phyloP scores from a whole-genome alignment of 768 basidiomycete species.

The Paxillus rubicundulus region DNA sequence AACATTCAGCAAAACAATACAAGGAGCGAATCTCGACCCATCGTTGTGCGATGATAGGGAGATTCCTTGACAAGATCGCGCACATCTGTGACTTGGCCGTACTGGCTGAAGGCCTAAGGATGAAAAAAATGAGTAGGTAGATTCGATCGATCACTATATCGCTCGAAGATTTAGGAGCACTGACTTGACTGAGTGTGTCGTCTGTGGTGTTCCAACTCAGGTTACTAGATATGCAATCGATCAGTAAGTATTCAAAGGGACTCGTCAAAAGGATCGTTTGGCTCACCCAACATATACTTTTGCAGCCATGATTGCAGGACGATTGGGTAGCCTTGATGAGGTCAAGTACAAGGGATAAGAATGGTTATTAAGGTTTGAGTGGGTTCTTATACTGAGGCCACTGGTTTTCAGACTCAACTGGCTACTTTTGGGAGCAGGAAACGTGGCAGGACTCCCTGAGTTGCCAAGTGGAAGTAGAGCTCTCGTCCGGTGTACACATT shows the following conservation, averaged over 20 bases:
- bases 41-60: constrained; percentile 29
- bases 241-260: not conserved
- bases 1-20: constrained; percentile 25
- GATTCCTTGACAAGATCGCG: constrained; percentile 36
- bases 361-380: constrained; percentile 15
- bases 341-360: constrained; percentile 2
- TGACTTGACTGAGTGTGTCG: constrained; percentile 22
- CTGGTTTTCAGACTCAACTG: constrained; percentile 32
- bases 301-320: constrained; percentile 26
- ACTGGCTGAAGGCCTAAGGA: constrained; percentile 41
- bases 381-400: constrained; percentile 26
- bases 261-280: not conserved
- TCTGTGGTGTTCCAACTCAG: constrained; percentile 35
- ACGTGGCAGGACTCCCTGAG: constrained; percentile 1
- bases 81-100: constrained; percentile 50
- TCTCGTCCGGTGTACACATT: too few relatives aligned
- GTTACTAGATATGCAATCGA: constrained; percentile 20
- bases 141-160: not conserved
- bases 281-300: constrained; percentile 35
- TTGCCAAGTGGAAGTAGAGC: too few relatives aligned
- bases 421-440: constrained; percentile 25
- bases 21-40: constrained; percentile 28
- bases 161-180: constrained; percentile 8
- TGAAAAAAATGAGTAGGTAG: not conserved
- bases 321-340: constrained; percentile 13